Conservation (phyloP, 192 early-diverging fungal genomes). For the Paraglomus occultum region DNA sequence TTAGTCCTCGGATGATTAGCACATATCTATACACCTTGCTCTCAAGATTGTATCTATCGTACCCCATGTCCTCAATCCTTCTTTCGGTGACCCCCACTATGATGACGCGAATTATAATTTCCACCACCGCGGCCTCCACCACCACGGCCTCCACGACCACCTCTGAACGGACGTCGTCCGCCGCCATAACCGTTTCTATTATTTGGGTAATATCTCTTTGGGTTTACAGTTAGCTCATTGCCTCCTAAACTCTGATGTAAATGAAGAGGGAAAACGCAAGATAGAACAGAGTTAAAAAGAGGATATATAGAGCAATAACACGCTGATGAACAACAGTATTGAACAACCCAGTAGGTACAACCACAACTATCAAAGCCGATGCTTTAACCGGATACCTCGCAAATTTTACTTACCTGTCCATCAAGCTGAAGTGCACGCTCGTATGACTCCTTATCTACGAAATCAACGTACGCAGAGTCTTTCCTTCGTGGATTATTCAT, state of each 20-base stretch:
- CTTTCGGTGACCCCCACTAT: neutral
- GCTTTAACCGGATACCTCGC: neutral
- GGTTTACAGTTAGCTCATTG: neutral
- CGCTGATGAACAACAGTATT: no score
- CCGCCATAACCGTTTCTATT: neutral
- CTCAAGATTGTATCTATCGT: neutral
- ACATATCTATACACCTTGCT: no score
- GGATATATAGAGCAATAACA: no score
- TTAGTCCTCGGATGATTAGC: no score
- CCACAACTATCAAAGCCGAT: no score
- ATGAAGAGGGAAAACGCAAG: neutral
- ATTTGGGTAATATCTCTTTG: neutral
- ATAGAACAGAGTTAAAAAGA: no score
- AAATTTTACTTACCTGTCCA: constrained; percentile 22
- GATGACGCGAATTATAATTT: neutral
- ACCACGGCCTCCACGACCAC: neutral
- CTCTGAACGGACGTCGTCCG: neutral
- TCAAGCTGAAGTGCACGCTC: constrained; percentile 8
- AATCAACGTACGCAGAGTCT: constrained; percentile 21
- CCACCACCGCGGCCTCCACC: neutral
- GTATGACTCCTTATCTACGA: constrained; percentile 3
- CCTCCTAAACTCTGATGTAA: neutral
- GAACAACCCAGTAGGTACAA: no score
- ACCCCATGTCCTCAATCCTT: neutral
- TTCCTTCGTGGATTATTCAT: neutral